Evolutionary conservation across 352 stramenopile species (phyloP), one percentile per base, ranked within the genome.

Genomic region (Phytopythium kandeliae): DNA sequence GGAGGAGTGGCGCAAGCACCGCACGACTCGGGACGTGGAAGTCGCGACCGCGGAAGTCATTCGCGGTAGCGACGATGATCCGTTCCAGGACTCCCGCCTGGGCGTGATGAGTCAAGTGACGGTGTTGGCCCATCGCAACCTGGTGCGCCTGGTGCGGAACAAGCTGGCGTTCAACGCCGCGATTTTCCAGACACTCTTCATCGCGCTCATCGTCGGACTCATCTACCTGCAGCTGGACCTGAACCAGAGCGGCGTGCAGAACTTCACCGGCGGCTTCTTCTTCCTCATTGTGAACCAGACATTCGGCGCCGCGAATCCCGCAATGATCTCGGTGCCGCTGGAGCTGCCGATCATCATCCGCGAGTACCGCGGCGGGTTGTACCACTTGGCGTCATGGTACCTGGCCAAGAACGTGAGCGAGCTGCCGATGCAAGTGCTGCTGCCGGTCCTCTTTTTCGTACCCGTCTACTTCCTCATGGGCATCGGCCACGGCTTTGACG

Each of bases 351-450:
- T 65, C 33, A 54, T 69, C 19, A 6, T 22, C 4, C 57, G 61
- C 13, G 61, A 69, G 45, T 62, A 65, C 57, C 15, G 30, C 16
- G 41, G 41, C 2, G 57, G 61, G 13, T 19, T 69, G 7, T 69
- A 65, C 36, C 47, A 37, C 33, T 17, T 58, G 4, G 34, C 43
- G 12, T 40, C 55, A 1, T 67, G 60, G 60, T 67, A 60, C 35
- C 16, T 62, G n/a, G 35, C 60, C 19, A 67, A 71, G 49, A 75
- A 75, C 48, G 24, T 71, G 31, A 75, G 62, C 44, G 60, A 67
- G 43, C 34, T 63, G n/a, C 43, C 21, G 17, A 42, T 67, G n/a
- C 60, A 67, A 19, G 12, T 67, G 1, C 22, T 67, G 34, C 33
- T 57, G 21, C 60, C 60, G 24, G 40, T 63, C 4, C 17, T 67